phyloP scores from a whole-genome alignment of 2,329 filamentous ascomycete genomes.

The Colletotrichum sp. region DNA sequence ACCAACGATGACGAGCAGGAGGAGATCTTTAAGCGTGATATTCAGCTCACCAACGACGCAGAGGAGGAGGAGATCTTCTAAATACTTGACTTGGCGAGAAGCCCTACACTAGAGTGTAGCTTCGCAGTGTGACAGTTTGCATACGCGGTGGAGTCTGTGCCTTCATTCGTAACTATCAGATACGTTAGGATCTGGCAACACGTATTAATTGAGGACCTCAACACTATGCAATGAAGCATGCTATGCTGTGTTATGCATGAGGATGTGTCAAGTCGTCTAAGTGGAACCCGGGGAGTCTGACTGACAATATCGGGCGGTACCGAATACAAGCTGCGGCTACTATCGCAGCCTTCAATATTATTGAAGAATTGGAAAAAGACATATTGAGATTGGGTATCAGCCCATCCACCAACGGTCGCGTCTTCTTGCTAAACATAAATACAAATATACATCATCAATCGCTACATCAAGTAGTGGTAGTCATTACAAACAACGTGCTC shows the following conservation, averaged over 20 bases:
- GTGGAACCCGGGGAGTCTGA: not conserved
- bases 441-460: not conserved
- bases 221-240: not conserved
- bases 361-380: accelerated
- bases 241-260: not conserved
- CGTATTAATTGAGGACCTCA: not conserved
- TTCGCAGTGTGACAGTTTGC: not conserved
- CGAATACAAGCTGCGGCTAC: not conserved
- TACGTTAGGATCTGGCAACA: not conserved
- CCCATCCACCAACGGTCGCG: accelerated
- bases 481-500: not conserved
- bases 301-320: not conserved
- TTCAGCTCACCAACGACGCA: not conserved
- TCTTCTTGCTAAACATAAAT: accelerated
- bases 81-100: not conserved
- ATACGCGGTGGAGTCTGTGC: not conserved
- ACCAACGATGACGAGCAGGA: not conserved
- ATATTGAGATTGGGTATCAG: not conserved
- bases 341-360: accelerated
- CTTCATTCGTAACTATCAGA: not conserved
- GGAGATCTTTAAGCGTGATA: not conserved
- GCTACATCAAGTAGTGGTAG: not conserved
- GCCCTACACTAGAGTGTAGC: not conserved
- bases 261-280: not conserved
- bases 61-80: conserved; percentile 5